Base-by-base conservation (phyloP, 345 rosid genomes). In the Gossypium mustelinum region DNA sequence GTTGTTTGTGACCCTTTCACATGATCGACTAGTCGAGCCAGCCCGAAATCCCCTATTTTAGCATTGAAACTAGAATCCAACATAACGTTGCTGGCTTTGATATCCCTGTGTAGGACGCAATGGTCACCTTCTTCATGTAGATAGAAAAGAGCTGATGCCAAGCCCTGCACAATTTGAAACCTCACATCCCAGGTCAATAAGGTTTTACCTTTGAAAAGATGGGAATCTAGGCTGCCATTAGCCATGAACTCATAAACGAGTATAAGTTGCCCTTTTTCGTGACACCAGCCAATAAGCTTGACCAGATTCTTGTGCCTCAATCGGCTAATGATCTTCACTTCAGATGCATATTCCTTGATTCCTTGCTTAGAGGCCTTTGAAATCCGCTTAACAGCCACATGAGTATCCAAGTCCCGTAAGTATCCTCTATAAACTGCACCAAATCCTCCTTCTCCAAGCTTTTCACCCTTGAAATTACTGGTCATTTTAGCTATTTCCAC, bases 221-320 rank as follows among this genome's bases (percentile, higher is more conserved):
- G 65, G 76, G 78, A 24, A 74, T 17, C 48, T 50, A 77, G 72
- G 59, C 59, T 73, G 5, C 68, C 68, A 25, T 73, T 73, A 6
- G 29, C 57, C 76, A 73, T 61, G 76, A 73, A 61, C 76, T 73
- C 76, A 2, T 73, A 73, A 34, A 58, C 68, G 1, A 73, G 68
- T 3, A 73, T 17, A 1, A 73, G 57, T 16, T 27, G 76, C 80
- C 48, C 68, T 45, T 80, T 83, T 71, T 85, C 83, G n/a, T 77
- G 81, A 56, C 90, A 87, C 90, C 86, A 87, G 3, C 90, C 90
- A 4, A 76, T 73, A 1, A 85, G 78, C 22, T 80, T 83, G 24
- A 83, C 82, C 65, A 85, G 67, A 68, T 87, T 87, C 79, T 81
- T 84, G 77, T 87, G 90, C 70, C 84, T 80, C 68, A 87, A 68